Conservation (phyloP, 495 filamentous ascomycete genomes). For the Xylaria scruposa region DNA sequence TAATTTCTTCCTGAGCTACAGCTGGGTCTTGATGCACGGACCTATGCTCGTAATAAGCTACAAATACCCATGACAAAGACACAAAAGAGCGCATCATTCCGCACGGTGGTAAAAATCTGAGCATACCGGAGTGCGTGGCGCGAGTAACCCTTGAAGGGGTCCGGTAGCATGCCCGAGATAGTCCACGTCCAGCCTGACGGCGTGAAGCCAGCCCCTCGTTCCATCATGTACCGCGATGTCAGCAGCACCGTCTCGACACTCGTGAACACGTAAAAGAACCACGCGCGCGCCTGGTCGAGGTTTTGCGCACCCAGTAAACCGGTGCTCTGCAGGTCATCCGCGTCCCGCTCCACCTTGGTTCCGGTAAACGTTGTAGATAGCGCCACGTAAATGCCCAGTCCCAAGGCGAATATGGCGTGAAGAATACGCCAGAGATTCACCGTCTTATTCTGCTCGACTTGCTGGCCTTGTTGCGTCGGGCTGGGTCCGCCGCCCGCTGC, state of each 20-base stretch:
- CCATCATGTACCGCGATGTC: slow-evolving; percentile 67
- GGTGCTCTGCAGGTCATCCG: slow-evolving; percentile 33
- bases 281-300: slow-evolving; percentile 36
- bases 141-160: slow-evolving; percentile 61
- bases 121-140: slow-evolving; percentile 70
- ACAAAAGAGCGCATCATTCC: slow-evolving; percentile 69
- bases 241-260: slow-evolving; percentile 80
- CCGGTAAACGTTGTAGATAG: slow-evolving; percentile 69
- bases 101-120: slow-evolving; percentile 68
- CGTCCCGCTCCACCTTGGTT: slow-evolving; percentile 52
- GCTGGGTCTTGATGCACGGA: not conserved
- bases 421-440: slow-evolving; percentile 74
- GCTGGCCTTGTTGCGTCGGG: slow-evolving; percentile 48
- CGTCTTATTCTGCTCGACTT: slow-evolving; percentile 47
- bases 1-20: not conserved
- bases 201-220: slow-evolving; percentile 37
- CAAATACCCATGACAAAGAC: slow-evolving; percentile 79
- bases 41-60: slow-evolving; percentile 63
- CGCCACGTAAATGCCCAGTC: slow-evolving; percentile 73
- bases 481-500: slow-evolving; percentile 42
- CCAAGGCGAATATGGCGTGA: slow-evolving; percentile 75
- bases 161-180: slow-evolving; percentile 64
- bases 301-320: slow-evolving; percentile 26
- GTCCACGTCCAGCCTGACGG: slow-evolving; percentile 64
- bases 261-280: slow-evolving; percentile 77